Conservation (phyloP, 2,329 filamentous ascomycete species). For the Fusarium xyrophilum region DNA sequence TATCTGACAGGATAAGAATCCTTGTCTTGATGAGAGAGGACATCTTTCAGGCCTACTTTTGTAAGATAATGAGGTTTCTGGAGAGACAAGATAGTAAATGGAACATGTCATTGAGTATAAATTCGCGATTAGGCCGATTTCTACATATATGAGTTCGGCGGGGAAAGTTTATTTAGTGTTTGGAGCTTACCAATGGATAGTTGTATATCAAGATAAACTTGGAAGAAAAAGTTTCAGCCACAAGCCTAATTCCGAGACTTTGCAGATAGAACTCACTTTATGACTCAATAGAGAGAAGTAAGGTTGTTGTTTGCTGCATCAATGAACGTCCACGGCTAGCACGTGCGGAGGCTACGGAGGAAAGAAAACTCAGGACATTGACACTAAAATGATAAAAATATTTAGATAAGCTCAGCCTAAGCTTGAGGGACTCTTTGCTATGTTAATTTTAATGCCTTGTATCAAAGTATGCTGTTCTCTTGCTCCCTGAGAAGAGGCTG, state of each 20-base stretch:
- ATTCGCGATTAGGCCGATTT: fast-evolving
- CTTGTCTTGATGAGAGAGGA: slow-evolving; percentile 7
- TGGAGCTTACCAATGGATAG: fast-evolving
- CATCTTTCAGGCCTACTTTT: background rate
- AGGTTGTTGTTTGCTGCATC: background rate
- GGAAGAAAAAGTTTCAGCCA: fast-evolving
- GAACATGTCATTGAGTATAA: fast-evolving
- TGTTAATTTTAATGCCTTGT: too few relatives aligned
- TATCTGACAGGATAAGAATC: slow-evolving; percentile 32
- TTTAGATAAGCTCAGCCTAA: too few relatives aligned
- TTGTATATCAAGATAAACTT: fast-evolving
- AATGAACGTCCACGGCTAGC: fast-evolving
- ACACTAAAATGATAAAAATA: too few relatives aligned
- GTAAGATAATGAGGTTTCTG: fast-evolving
- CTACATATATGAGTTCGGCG: fast-evolving
- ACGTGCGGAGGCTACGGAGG: fast-evolving
- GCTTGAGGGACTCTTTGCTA: too few relatives aligned
- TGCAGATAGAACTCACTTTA: background rate
- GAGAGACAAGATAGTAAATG: fast-evolving
- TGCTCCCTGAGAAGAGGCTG: too few relatives aligned
- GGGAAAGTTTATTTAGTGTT: too few relatives aligned
- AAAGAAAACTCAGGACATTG: too few relatives aligned
- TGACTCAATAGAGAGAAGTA: background rate
- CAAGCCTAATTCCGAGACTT: fast-evolving
- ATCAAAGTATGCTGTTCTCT: too few relatives aligned